Evolutionary conservation across 1,284 basidiomycete genomes (phyloP), one percentile per base, ranked within the genome.

Genomic region (Thelephora terrestris): DNA sequence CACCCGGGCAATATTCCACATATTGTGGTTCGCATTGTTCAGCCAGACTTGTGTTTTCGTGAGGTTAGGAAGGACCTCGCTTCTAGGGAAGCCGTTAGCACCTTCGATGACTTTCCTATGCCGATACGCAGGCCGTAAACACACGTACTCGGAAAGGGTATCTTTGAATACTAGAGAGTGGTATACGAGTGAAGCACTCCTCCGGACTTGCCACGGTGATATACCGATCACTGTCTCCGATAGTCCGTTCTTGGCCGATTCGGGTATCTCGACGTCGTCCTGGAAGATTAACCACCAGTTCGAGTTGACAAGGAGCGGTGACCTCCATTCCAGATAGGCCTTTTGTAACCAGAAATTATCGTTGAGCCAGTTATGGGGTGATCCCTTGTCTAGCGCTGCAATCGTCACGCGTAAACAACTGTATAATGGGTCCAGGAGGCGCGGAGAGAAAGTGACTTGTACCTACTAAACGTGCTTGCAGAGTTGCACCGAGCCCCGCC

Each of bases 221-320:
- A 85, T 77, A 24, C 79, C 76, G 51, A 70, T 65, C 50, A 61
- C 62, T 52, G 66, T 60, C 24, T 64, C 56, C 47, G 67, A 23
- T 9, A 36, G 35, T 54, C 55, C 67, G 2, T 59, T 61, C 21
- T 74, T 62, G 1, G 74, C 72, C 12, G 66, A 58, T 7, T 61
- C 57, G 1, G 81, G 79, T 17, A 85, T 69, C 21, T 59, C 66
- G 1, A 67, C 58, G 53, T 87, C 83, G 53, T 89, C 76, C 38
- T 69, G 65, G 61, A 94, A 89, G n/a, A 91, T 75, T 40, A 97
- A 73, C 94, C 94, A 98, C 94, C 94, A 98, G 62, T 98, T 97
- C 7, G 92, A 95, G 67, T 98, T 90, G 59, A 99, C 69, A 50
- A 91, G 72, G 27, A 98, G 71, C 0, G 95, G 91, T 1, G 80